phyloP scores from a whole-genome alignment of 805 yeast species.

The Myxozyma lipomycoides region DNA sequence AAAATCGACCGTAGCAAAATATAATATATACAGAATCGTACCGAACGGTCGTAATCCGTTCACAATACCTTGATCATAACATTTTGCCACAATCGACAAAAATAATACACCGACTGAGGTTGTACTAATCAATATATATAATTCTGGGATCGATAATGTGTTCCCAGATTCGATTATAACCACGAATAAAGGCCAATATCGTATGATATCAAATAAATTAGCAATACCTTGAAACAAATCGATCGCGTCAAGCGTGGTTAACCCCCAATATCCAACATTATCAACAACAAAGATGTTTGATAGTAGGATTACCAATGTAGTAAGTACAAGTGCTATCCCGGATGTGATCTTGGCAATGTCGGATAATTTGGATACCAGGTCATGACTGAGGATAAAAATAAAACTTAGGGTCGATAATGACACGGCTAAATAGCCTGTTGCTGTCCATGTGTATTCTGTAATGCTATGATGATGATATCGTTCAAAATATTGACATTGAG shows the following conservation, averaged over 20 bases:
- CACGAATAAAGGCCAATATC: slow-evolving; percentile 17
- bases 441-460: neutral
- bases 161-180: slow-evolving; percentile 14
- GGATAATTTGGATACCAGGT: slow-evolving; percentile 3
- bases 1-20: neutral
- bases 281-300: slow-evolving; percentile 9
- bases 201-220: slow-evolving; percentile 2
- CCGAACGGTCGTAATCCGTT: slow-evolving; percentile 5
- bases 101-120: neutral
- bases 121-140: neutral
- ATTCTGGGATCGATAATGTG: slow-evolving; percentile 7
- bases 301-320: neutral
- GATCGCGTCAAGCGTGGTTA: slow-evolving; percentile 18
- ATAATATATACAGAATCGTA: neutral
- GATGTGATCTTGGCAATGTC: slow-evolving; percentile 6
- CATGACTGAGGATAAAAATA: neutral
- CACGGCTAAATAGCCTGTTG: neutral
- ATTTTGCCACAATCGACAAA: neutral
- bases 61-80: neutral
- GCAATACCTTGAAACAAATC: slow-evolving; percentile 17
- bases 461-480: slow-evolving; percentile 6
- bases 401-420: neutral
- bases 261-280: slow-evolving; percentile 16
- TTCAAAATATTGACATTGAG: slow-evolving; percentile 1
- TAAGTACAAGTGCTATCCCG: neutral